Conservation (phyloP, 2,329 filamentous ascomycete species). For the Pyricularia sp. region DNA sequence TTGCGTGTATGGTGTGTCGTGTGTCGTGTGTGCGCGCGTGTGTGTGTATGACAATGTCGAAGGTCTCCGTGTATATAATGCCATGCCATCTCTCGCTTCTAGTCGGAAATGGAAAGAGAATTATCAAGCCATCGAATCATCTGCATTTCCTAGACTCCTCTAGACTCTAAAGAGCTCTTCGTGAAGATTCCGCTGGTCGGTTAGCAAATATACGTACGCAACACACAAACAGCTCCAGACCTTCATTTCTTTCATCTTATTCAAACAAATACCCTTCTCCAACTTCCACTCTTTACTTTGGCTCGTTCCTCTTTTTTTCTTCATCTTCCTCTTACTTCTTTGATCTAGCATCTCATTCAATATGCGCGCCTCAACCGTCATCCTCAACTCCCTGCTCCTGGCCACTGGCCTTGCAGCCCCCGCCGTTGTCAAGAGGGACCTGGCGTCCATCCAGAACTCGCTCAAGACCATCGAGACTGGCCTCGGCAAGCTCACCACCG, state of each 20-base stretch:
- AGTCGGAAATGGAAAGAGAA: too few relatives aligned
- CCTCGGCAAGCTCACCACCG: constrained; percentile 40
- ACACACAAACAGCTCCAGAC: constrained; percentile 19
- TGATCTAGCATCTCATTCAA: background rate
- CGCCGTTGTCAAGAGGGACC: constrained; percentile 34
- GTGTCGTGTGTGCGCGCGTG: too few relatives aligned
- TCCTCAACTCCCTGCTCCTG: constrained; percentile 3
- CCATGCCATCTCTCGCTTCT: too few relatives aligned
- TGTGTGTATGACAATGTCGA: too few relatives aligned
- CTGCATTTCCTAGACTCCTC: background rate
- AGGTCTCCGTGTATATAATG: too few relatives aligned
- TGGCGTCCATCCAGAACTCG: constrained; percentile 46
- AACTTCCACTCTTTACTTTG: background rate
- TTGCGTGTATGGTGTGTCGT: too few relatives aligned
- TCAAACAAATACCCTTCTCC: too few relatives aligned
- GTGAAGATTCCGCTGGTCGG: background rate
- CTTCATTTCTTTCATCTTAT: constrained; percentile 9
- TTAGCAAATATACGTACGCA: background rate
- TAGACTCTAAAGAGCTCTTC: background rate
- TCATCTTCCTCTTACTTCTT: background rate
- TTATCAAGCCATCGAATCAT: too few relatives aligned
- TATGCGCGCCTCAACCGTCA: background rate
- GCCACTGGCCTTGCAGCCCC: constrained; percentile 26
- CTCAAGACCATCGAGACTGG: constrained; percentile 49
- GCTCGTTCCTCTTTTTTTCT: too few relatives aligned